Base-by-base conservation (phyloP, 2,329 filamentous ascomycete species). In the Kalaharituber pfeilii region DNA sequence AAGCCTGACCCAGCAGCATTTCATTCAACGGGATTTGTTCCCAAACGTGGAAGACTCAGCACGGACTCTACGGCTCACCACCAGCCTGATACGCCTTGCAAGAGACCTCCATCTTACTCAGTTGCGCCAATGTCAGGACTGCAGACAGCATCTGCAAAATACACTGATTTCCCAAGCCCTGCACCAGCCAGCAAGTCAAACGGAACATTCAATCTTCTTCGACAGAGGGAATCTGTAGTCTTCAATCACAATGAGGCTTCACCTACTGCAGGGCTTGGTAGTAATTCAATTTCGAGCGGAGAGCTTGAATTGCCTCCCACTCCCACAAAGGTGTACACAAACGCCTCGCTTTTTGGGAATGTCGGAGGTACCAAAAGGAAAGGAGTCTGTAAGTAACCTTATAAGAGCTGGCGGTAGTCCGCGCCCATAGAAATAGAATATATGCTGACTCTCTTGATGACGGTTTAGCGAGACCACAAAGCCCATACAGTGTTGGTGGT, bases 1-100 rank as follows among this genome's bases (percentile, higher is more conserved):
- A 86, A 81, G 65, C 83, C 88, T 22, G 75, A 84, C 54, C 81
- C 84, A 28, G 80, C 84, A 39, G 87, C 87, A 5, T 95, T 95
- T 69, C 87, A 86, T 73, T 96, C 91, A 1, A 96, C 91, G 0
- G 88, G 89, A 1, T 72, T 98, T 26, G 82, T 98, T 53, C 95
- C 91, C 9, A 98, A 98, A 71, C 61, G 62, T 30, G 62, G 62
- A 9, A 56, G 62, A 6, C 52, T 58, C 5, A 56, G 58, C 49
- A 57, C 53, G 18, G 54, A 54, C 45, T 81, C 85, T 66, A 77
- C 81, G 0, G 86, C 95, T 61, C 77, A 86, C 51, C 76, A 67
- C 60, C 69, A 72, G 65, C 69, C 91, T 0, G 91, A 96, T 66
- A 98, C 91, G 1, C 91, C 91, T 1, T 96, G 91, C 69, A 98